Base-by-base conservation (phyloP, 371 early-diverging fungal genomes). In the Mucor velutinosus region DNA sequence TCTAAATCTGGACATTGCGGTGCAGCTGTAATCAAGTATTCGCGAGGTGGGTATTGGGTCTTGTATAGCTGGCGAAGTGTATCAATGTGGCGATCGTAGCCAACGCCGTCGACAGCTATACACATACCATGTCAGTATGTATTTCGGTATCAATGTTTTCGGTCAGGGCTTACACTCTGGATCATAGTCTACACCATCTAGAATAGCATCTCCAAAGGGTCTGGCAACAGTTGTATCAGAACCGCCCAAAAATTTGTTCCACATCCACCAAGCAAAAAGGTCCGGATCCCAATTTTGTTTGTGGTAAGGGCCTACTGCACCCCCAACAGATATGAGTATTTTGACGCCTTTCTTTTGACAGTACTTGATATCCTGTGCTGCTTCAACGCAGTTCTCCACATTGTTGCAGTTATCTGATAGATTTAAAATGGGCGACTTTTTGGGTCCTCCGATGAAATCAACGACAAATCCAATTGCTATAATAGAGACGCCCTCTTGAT, bases 281-380 rank as follows among this genome's bases (percentile, higher is more conserved):
- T 74, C 74, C 27, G 76, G 76, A 39, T 76, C 74, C 74, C 74
- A 79, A 15, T 39, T 41, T 39, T 79, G 71, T 4, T 37, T 58
- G 30, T 71, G 76, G 53, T 79, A 79, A 10, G 72, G 64, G 1
- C 79, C 79, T 27, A 60, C 83, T 10, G 83, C 79, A 5, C 87
- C 87, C 27, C 87, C 87, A 70, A 87, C 73, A 23, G 83, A 83
- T 14, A 87, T 60, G 37, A 86, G 41, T 3, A 87, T 78, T 5
- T 80, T 83, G 56, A 86, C 83, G n/a, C 90, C 90, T 33, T 75
- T 64, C 1, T 68, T 60, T 70, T 91, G 92, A 45, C 92, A 91
- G 32, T 73, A 71, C 55, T 85, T 73, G 58, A 90, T 89, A 72
- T 89, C 91, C 5, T 62, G 39, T 1, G 81, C 87, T 17, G 88